These are phyloP conservation scores for Emiliania huxleyi DNA, from an alignment of 78 protist species.

Conservation along the genomic window DNA sequence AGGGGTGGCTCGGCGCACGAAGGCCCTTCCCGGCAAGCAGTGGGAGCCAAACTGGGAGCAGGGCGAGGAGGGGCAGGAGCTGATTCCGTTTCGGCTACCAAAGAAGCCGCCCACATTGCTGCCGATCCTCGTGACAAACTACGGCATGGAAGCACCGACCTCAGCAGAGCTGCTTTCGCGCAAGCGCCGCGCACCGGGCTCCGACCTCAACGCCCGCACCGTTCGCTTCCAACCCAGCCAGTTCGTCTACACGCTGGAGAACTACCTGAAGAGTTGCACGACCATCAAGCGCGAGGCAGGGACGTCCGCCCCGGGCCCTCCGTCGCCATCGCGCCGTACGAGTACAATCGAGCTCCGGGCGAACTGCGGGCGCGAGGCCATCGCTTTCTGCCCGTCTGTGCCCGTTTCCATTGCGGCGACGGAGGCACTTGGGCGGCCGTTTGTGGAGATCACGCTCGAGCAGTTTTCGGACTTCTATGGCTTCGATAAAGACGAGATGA, in stretches of 20 bases:
- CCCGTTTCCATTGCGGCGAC: background rate
- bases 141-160: background rate
- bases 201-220: too few relatives aligned
- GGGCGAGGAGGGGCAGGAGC: background rate
- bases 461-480: background rate
- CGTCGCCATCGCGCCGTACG: too few relatives aligned
- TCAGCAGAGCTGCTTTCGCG: too few relatives aligned
- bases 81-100: background rate
- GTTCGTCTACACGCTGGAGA: background rate
- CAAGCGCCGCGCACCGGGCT: too few relatives aligned
- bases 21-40: background rate
- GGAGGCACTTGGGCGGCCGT: background rate
- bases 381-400: background rate
- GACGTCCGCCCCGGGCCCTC: too few relatives aligned
- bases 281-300: background rate
- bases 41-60: background rate
- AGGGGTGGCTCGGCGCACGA: background rate
- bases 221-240: background rate
- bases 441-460: background rate
- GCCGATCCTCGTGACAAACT: background rate
- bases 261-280: background rate
- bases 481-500: background rate
- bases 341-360: background rate
- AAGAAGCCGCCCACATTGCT: background rate
- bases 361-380: background rate